These are phyloP conservation scores for Alternaria conjuncta DNA, from an alignment of 2,329 filamentous ascomycete species.

Conservation along the genomic window DNA sequence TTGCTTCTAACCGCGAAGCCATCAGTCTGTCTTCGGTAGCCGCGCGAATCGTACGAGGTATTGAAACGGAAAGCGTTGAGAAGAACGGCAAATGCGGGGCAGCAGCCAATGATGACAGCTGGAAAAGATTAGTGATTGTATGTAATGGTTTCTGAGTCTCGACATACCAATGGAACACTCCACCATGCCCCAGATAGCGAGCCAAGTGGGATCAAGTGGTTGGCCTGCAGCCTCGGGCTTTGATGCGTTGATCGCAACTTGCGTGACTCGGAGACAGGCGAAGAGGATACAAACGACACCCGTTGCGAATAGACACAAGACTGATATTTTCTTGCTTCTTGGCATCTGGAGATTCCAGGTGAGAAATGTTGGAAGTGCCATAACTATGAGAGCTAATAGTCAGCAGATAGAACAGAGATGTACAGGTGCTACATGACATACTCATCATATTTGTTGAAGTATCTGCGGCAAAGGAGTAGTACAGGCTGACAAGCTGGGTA, in stretches of 20 bases:
- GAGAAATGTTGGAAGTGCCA: slow-evolving; percentile 42
- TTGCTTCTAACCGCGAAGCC: background rate
- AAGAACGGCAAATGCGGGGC: slow-evolving; percentile 21
- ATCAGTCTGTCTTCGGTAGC: slow-evolving; percentile 5
- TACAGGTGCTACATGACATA: background rate
- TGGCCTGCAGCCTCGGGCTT: slow-evolving; percentile 21
- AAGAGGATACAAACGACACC: slow-evolving; percentile 19
- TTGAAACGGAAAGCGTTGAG: slow-evolving; percentile 7
- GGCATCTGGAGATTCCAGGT: slow-evolving; percentile 45
- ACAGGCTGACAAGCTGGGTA: slow-evolving; percentile 32
- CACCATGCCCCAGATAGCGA: slow-evolving; percentile 44
- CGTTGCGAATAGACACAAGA: slow-evolving; percentile 27
- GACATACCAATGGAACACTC: slow-evolving; percentile 38
- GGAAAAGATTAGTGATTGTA: background rate
- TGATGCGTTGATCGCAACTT: slow-evolving; percentile 36
- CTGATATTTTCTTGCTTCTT: slow-evolving; percentile 35
- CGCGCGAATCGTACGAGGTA: slow-evolving; percentile 1
- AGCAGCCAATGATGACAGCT: slow-evolving; percentile 26
- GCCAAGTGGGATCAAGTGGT: slow-evolving; percentile 35
- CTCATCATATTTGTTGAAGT: slow-evolving; percentile 41
- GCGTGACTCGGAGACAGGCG: slow-evolving; percentile 31
- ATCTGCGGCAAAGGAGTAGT: slow-evolving; percentile 30
- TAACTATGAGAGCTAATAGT: slow-evolving; percentile 20
- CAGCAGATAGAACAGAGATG: background rate
- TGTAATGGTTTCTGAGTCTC: no score